Evolutionary conservation across 495 filamentous ascomycete species (phyloP).

Genomic region (Coniosporium apollinis): DNA sequence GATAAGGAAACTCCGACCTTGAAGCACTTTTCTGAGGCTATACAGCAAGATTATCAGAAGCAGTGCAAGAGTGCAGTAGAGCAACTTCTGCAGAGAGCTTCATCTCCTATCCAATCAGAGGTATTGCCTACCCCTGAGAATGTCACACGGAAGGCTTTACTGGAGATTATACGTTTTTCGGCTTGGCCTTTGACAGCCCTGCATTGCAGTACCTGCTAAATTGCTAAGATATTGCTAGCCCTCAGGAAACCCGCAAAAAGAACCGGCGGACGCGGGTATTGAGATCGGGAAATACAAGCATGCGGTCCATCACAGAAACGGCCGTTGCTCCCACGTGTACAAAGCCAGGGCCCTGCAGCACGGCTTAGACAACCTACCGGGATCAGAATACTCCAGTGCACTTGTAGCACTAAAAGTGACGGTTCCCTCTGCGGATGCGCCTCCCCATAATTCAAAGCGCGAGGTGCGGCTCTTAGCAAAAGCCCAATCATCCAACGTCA

Average conservation of each 20-base stretch:
- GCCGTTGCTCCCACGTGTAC: conserved; percentile 75
- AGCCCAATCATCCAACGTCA: conserved; percentile 34
- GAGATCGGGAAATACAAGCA: conserved; percentile 51
- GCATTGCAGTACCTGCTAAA: too few relatives aligned
- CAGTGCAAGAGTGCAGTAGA: neutral
- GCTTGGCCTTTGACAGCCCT: too few relatives aligned
- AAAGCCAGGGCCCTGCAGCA: conserved; percentile 24
- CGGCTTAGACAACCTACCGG: conserved; percentile 6
- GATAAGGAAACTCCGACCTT: conserved; percentile 1
- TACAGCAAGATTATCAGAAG: neutral
- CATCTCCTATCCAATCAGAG: too few relatives aligned
- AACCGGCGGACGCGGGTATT: neutral
- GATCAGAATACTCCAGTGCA: conserved; percentile 11
- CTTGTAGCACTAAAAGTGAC: conserved; percentile 78
- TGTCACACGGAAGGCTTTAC: too few relatives aligned
- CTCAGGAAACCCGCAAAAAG: too few relatives aligned
- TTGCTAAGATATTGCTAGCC: too few relatives aligned
- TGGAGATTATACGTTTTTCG: too few relatives aligned
- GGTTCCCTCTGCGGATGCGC: conserved; percentile 47
- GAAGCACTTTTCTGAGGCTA: neutral
- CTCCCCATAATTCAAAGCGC: conserved; percentile 63
- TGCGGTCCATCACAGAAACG: conserved; percentile 54
- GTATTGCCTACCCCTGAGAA: too few relatives aligned
- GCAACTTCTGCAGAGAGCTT: too few relatives aligned
- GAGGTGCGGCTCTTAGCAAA: conserved; percentile 57